Percentiles rank a stretch among this genome's conserved stretches.
Evolutionary conservation across 2,329 filamentous ascomycete species (phyloP).

Genomic region (Trichoderma koningii): DNA sequence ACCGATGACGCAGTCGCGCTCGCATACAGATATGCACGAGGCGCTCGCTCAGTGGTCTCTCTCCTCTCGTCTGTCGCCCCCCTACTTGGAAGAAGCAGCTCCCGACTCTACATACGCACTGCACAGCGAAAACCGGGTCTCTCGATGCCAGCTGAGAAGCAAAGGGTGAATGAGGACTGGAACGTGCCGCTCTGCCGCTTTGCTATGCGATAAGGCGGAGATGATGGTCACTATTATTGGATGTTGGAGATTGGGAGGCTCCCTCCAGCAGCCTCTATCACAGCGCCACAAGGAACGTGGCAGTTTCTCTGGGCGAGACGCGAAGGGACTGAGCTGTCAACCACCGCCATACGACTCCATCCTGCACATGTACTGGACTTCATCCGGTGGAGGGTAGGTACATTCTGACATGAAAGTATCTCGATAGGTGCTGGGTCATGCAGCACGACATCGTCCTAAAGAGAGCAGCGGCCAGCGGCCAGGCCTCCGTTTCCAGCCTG

Average conservation of each 20-base stretch:
- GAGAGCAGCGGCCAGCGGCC: not conserved
- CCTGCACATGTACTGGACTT: too few species aligned
- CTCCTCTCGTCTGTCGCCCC: not conserved
- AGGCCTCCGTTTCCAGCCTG: not conserved
- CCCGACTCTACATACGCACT: not conserved
- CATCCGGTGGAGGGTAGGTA: not conserved
- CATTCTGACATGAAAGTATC: not conserved
- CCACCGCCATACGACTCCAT: not conserved
- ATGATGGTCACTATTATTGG: not conserved
- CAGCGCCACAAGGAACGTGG: slow-evolving; percentile 21
- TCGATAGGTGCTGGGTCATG: not conserved
- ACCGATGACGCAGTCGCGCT: not conserved
- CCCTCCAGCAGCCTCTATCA: slow-evolving; percentile 9
- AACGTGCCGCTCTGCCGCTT: slow-evolving; percentile 15
- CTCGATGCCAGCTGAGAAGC: slow-evolving; percentile 8
- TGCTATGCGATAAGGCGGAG: slow-evolving; percentile 3
- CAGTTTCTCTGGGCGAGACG: not conserved
- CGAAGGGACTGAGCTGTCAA: not conserved
- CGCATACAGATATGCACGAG: not conserved
- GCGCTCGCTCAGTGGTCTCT: not conserved
- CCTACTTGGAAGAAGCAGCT: slow-evolving; percentile 1
- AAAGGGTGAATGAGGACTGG: not conserved
- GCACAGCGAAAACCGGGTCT: slow-evolving; percentile 6
- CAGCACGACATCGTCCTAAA: not conserved
- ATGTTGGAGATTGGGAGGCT: not conserved